Percentiles rank a stretch among this genome's conserved stretches.
phyloP scores from a whole-genome alignment of 2,329 filamentous ascomycete species.

The Thermothelomyces thermophilus region DNA sequence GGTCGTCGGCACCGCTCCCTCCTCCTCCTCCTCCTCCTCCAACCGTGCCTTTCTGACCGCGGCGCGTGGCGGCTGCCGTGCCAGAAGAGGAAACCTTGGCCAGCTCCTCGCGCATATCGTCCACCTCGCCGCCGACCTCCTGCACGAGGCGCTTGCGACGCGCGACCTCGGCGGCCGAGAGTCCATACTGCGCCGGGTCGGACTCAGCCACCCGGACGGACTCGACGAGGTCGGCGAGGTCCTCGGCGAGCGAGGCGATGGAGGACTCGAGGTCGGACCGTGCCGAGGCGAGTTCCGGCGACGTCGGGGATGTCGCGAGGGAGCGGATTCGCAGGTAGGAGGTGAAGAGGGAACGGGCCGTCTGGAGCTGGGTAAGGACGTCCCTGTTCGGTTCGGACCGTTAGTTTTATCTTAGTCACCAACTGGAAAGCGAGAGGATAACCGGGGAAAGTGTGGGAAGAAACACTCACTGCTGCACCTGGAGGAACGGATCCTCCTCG shows the following conservation, averaged over 20 bases:
- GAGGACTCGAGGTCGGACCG: conserved; percentile 60
- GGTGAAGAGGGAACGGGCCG: conserved; percentile 78
- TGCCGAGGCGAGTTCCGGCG: conserved; percentile 79
- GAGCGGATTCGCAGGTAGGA: conserved; percentile 95
- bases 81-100: conserved; percentile 36
- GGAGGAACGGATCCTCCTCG: conserved; percentile 65
- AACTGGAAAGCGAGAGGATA: not conserved
- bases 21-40: conserved; percentile 10
- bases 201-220: conserved; percentile 83
- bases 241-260: conserved; percentile 65
- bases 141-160: conserved; percentile 76
- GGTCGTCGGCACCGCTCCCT: conserved; percentile 29
- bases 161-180: conserved; percentile 74
- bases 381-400: conserved; percentile 52
- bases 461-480: conserved; percentile 63
- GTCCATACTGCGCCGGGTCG: conserved; percentile 79
- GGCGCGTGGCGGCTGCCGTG: conserved; percentile 2
- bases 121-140: conserved; percentile 82
- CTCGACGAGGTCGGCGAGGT: conserved; percentile 81
- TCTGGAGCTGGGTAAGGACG: conserved; percentile 74
- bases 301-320: conserved; percentile 62
- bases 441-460: not conserved
- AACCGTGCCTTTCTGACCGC: conserved; percentile 22
- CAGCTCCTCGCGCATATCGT: conserved; percentile 82
- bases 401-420: not conserved